Evolutionary conservation across 306 rosid species (phyloP).

Genomic region (Casuarina equisetifolia): DNA sequence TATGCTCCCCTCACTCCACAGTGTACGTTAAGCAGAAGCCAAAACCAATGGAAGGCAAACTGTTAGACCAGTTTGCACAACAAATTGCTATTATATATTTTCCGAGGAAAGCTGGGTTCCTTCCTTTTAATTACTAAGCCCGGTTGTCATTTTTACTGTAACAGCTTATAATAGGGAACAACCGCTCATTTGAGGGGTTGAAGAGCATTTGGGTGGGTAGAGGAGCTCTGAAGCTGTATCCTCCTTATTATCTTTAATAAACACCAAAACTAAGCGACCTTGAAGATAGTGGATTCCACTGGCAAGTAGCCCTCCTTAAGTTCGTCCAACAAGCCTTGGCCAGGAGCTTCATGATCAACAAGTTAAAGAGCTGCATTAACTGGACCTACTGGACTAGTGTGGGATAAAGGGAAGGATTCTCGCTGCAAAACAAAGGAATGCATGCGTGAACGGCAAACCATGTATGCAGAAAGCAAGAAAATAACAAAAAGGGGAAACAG

Average conservation of each 20-base stretch:
- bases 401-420: constrained; percentile 28
- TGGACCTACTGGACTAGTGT: constrained; percentile 32
- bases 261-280: too few relatives aligned
- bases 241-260: too few relatives aligned
- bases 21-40: constrained; percentile 24
- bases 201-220: constrained; percentile 29
- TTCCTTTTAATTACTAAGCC: constrained; percentile 23
- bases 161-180: constrained; percentile 40
- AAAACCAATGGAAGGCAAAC: constrained; percentile 20
- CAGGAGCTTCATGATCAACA: constrained; percentile 1
- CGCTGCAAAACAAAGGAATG: constrained; percentile 34
- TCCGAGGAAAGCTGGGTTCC: constrained; percentile 33
- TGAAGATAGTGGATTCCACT: too few relatives aligned
- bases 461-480: too few relatives aligned
- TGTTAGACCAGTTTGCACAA: constrained; percentile 13
- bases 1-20: constrained; percentile 15
- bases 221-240: constrained; percentile 24
- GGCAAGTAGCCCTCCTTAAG: too few relatives aligned
- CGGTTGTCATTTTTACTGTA: constrained; percentile 33
- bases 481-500: too few relatives aligned
- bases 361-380: constrained; percentile 25
- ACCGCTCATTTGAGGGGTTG: constrained; percentile 37
- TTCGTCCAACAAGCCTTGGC: constrained; percentile 21
- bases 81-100: constrained; percentile 14
- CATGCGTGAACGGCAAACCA: neutral